Base-by-base conservation (phyloP, 2,329 filamentous ascomycete species). In the Colletotrichum incanum region DNA sequence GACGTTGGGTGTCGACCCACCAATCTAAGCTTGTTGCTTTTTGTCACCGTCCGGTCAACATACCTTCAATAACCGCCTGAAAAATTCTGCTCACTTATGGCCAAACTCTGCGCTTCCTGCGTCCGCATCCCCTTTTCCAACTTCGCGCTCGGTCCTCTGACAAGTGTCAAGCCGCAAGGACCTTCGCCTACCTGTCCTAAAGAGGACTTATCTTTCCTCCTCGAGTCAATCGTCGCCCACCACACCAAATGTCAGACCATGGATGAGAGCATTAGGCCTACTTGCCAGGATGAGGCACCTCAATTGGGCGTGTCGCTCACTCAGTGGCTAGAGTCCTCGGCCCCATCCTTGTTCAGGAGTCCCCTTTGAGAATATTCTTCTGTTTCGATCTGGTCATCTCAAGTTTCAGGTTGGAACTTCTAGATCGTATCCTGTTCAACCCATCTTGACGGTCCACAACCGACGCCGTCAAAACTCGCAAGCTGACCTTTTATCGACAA, bases 381-480 rank as follows among this genome's bases (percentile, higher is more conserved):
- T 39, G 59, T 56, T 64, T 72, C 65, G 65, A 50, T 59, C 59
- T 61, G 65, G 59, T 69, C 69, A 63, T 72, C 59, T 47, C 59
- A 69, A 65, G 70, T 72, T 72, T 72, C 65, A 72, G 65, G 54
- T 55, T 69, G 65, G 69, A 65, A 69, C 70, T 72, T 69, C 54
- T 49, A 69, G 70, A 72, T 60, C 60, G 59, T 49, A 49, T 69
- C 55, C 59, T 47, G 70, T 72, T 69, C 65, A 64, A 65, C 65
- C 59, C 70, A 72, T 64, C 65, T 69, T 45, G 63, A 60, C 47
- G 59, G 47, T 34, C 65, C 65, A 69, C 60, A 28, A 64, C 59
- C 39, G 52, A 64, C 69, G 52, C 26, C 45, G 65, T 72, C 69
- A 69, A 28, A 16, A 47, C 59, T 70, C 70, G 70, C 70, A 72